Conservation (phyloP, 163 green algal genomes). For the Scenedesmus sp. region DNA sequence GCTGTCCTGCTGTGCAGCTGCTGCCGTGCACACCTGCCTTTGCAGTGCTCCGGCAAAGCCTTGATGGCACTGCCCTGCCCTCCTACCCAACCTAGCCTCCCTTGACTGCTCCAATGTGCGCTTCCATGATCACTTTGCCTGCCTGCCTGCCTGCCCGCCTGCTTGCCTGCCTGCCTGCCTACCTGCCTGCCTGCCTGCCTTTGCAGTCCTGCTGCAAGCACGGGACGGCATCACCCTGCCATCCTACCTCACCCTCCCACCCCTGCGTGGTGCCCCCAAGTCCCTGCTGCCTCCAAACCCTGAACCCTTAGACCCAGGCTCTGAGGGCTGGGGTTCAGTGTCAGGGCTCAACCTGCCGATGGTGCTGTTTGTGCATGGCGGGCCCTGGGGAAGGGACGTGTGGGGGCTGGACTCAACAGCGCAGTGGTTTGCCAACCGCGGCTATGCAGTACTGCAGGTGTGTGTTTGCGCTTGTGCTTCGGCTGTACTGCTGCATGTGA, state of each 20-base stretch:
- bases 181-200: not conserved
- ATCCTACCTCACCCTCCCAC: constrained; percentile 36
- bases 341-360: constrained; percentile 36
- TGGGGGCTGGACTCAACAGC: constrained; percentile 54
- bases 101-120: not conserved
- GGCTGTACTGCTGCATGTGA: too few species aligned
- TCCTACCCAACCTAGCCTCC: not conserved
- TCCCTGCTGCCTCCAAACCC: constrained; percentile 21
- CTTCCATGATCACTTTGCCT: not conserved
- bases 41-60: not conserved
- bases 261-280: not conserved
- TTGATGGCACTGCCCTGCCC: not conserved
- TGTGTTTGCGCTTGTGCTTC: not conserved
- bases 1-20: not conserved
- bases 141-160: not conserved
- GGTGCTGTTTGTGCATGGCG: constrained; percentile 50
- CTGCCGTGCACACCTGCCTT: not conserved
- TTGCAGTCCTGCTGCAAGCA: not conserved
- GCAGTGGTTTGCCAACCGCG: constrained; percentile 63
- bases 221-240: constrained; percentile 16
- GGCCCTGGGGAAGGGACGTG: constrained; percentile 28
- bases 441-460: constrained; percentile 64
- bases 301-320: not conserved
- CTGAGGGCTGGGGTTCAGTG: not conserved
- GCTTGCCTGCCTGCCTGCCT: not conserved